phyloP scores from a whole-genome alignment of 495 filamentous ascomycete species.

The Penicillium cosmopolitanum region DNA sequence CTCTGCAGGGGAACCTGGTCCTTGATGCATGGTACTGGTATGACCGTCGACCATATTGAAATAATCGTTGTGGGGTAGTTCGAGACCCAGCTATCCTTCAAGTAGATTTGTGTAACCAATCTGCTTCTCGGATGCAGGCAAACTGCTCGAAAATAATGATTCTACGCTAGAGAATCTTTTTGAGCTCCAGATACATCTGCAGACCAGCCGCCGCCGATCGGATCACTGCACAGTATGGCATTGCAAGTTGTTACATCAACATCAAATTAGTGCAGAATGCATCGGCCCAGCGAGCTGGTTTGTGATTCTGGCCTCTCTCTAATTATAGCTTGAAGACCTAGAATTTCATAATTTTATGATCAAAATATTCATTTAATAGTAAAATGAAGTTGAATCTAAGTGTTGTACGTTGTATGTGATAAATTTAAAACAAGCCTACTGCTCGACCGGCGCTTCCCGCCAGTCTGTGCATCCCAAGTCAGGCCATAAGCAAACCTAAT shows the following conservation, averaged over 20 bases:
- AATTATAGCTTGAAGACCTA: neutral
- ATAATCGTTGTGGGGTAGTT: conserved; percentile 7
- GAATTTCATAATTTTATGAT: neutral
- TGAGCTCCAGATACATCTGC: neutral
- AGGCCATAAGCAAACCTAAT: neutral
- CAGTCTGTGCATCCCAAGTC: conserved; percentile 1
- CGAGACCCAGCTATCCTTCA: neutral
- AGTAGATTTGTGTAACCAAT: conserved; percentile 15
- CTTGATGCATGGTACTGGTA: conserved; percentile 11
- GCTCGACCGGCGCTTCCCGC: neutral
- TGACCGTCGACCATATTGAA: conserved; percentile 1
- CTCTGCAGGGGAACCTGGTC: conserved; percentile 8
- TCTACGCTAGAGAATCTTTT: neutral
- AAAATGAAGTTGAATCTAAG: conserved; percentile 2
- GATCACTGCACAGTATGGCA: conserved; percentile 7
- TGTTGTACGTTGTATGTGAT: neutral
- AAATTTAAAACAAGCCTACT: conserved; percentile 4
- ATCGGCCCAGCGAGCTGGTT: neutral
- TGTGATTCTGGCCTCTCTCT: neutral
- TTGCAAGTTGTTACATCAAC: too few species aligned
- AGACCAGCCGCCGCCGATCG: neutral
- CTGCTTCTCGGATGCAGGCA: neutral
- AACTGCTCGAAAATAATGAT: neutral
- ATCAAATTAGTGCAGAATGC: neutral
- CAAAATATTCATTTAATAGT: neutral